Evolutionary conservation across 2,329 filamentous ascomycete genomes (phyloP).

Genomic region (Paraphaeosphaeria sporulosa): DNA sequence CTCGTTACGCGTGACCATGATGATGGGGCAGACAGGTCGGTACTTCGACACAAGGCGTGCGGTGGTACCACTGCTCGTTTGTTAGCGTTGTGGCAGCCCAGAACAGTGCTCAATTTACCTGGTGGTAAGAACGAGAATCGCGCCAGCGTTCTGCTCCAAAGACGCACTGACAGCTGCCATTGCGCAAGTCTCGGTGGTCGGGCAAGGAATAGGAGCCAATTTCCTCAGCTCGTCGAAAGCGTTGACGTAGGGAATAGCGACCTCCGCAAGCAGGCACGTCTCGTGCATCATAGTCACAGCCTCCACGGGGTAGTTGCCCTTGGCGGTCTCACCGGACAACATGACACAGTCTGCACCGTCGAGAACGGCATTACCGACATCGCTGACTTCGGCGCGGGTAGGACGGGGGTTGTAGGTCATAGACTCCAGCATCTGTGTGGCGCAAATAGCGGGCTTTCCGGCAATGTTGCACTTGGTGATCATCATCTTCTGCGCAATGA

Average conservation of each 20-base stretch:
- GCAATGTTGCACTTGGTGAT: constrained; percentile 99
- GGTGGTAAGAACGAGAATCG: constrained; percentile 94
- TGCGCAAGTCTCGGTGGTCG: constrained; percentile 90
- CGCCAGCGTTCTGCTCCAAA: constrained; percentile 94
- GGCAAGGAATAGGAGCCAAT: constrained; percentile 81
- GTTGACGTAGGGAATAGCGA: constrained; percentile 95
- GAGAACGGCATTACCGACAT: constrained; percentile 97
- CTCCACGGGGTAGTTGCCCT: constrained; percentile 92
- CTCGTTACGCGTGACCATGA: constrained; percentile 94
- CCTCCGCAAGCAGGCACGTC: constrained; percentile 94
- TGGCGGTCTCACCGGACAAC: constrained; percentile 98
- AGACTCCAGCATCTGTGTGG: constrained; percentile 99
- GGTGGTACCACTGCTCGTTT: constrained; percentile 77
- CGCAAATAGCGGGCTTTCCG: constrained; percentile 98
- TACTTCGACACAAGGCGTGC: constrained; percentile 98
- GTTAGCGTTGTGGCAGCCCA: constrained; percentile 25
- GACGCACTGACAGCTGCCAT: constrained; percentile 97
- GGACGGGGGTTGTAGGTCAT: constrained; percentile 99
- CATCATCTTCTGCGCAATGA: constrained; percentile 99
- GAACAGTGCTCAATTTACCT: constrained; percentile 59
- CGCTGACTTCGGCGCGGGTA: constrained; percentile 96
- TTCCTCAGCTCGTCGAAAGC: constrained; percentile 95
- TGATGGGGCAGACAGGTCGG: constrained; percentile 97
- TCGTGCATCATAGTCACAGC: constrained; percentile 98
- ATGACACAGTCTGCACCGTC: constrained; percentile 99